These are phyloP conservation scores for Sugiyamaella americana DNA, from an alignment of 805 yeast genomes.

Conservation along the genomic window DNA sequence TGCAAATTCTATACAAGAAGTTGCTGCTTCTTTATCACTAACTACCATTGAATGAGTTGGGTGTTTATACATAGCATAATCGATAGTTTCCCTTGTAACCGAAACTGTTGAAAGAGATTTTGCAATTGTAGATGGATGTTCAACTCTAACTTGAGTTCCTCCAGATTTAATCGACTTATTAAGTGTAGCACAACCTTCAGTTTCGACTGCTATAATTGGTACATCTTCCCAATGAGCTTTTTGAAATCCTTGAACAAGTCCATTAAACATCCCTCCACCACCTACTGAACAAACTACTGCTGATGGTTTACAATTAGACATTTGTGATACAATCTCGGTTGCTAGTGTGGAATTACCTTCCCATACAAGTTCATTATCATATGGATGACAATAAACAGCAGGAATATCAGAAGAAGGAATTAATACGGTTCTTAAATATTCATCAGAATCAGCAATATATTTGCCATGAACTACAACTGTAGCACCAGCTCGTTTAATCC, in stretches of 20 bases:
- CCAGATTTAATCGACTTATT: conserved; percentile 44
- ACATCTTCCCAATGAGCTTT: conserved; percentile 39
- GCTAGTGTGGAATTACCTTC: conserved; percentile 96
- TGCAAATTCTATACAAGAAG: conserved; percentile 46
- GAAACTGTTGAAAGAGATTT: conserved; percentile 58
- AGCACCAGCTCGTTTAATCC: conserved; percentile 47
- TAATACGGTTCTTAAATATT: conserved; percentile 65
- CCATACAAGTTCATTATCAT: conserved; percentile 86
- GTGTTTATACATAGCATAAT: conserved; percentile 37
- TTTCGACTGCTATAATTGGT: conserved; percentile 47
- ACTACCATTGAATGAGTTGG: conserved; percentile 40
- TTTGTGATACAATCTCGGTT: conserved; percentile 75
- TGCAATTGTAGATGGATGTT: conserved; percentile 48
- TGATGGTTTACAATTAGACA: conserved; percentile 48
- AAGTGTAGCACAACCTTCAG: conserved; percentile 57
- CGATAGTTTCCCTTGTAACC: conserved; percentile 46
- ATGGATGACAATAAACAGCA: conserved; percentile 85
- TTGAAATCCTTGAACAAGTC: conserved; percentile 77
- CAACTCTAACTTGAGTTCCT: conserved; percentile 40
- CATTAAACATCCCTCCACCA: conserved; percentile 92
- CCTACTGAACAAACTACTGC: conserved; percentile 92
- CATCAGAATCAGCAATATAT: conserved; percentile 77
- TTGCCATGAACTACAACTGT: conserved; percentile 56
- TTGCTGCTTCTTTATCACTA: conserved; percentile 51
- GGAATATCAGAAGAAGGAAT: conserved; percentile 49